Evolutionary conservation across 1,284 basidiomycete species (phyloP).

Genomic region (Pseudozyma thailandica): DNA sequence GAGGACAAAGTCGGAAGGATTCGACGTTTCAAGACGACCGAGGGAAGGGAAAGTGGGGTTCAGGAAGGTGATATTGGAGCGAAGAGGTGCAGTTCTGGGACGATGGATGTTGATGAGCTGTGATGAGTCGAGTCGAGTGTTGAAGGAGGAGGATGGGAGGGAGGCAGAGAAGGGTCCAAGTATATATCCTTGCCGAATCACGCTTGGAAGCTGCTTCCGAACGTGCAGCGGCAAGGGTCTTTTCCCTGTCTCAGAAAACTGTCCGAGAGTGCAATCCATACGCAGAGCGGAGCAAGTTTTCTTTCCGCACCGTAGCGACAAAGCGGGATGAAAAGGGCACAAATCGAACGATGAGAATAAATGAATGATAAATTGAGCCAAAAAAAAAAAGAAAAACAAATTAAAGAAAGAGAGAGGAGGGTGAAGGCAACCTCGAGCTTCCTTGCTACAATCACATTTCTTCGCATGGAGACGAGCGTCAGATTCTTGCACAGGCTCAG

Average conservation of each 20-base stretch:
- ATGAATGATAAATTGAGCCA: neutral
- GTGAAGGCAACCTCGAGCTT: slow-evolving; percentile 6
- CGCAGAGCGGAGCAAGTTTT: neutral
- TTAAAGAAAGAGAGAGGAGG: neutral
- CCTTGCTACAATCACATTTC: slow-evolving; percentile 22
- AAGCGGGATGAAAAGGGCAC: neutral
- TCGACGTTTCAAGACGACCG: too few species aligned
- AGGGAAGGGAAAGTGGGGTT: neutral
- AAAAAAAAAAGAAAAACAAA: slow-evolving; percentile 2
- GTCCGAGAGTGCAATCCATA: neutral
- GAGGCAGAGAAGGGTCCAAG: neutral
- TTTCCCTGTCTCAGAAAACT: neutral
- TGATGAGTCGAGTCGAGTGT: slow-evolving; percentile 1
- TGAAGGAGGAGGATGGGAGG: neutral
- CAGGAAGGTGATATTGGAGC: neutral
- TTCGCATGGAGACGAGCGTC: neutral
- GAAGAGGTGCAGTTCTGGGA: neutral
- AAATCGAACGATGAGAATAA: neutral
- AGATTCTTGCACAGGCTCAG: neutral
- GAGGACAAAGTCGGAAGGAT: neutral
- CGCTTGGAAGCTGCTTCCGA: slow-evolving; percentile 5
- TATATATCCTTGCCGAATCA: slow-evolving; percentile 17
- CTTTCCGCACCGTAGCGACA: slow-evolving; percentile 1
- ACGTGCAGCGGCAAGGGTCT: slow-evolving; percentile 2
- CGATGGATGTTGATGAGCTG: slow-evolving; percentile 12